Conservation (phyloP, 371 early-diverging fungal species). For the Fennellomyces sp. region DNA sequence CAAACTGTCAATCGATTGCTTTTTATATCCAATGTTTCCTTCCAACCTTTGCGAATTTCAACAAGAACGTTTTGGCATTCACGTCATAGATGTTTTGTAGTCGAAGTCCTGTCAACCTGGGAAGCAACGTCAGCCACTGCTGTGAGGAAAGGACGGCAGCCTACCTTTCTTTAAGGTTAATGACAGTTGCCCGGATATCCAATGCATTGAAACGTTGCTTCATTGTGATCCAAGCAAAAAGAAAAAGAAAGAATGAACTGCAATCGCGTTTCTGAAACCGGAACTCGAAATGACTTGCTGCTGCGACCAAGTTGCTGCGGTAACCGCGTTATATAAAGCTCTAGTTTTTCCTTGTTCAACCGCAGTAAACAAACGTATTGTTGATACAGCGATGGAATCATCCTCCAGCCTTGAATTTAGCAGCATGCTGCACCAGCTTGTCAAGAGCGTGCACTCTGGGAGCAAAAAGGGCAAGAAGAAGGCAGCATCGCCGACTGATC, state of each 20-base stretch:
- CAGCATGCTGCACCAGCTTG: conserved; percentile 7
- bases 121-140: not conserved
- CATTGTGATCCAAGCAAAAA: conserved; percentile 29
- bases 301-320: conserved; percentile 1
- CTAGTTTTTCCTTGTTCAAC: not conserved
- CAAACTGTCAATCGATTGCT: not conserved
- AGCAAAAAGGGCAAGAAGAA: conserved; percentile 8
- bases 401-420: not conserved
- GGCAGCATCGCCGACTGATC: not conserved
- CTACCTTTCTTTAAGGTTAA: conserved; percentile 69
- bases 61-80: conserved; percentile 85
- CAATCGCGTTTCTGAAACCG: no score
- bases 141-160: not conserved
- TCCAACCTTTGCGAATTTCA: conserved; percentile 93
- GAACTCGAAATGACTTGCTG: no score
- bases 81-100: conserved; percentile 96
- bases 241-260: not conserved
- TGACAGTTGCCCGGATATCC: conserved; percentile 85
- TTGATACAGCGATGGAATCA: not conserved
- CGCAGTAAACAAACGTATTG: not conserved
- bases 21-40: not conserved
- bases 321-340: not conserved
- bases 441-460: conserved; percentile 1
- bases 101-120: conserved; percentile 80
- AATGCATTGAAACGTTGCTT: conserved; percentile 86